These are phyloP conservation scores for Linnemannia schmuckeri DNA, from an alignment of 192 early-diverging fungal genomes.

Conservation along the genomic window DNA sequence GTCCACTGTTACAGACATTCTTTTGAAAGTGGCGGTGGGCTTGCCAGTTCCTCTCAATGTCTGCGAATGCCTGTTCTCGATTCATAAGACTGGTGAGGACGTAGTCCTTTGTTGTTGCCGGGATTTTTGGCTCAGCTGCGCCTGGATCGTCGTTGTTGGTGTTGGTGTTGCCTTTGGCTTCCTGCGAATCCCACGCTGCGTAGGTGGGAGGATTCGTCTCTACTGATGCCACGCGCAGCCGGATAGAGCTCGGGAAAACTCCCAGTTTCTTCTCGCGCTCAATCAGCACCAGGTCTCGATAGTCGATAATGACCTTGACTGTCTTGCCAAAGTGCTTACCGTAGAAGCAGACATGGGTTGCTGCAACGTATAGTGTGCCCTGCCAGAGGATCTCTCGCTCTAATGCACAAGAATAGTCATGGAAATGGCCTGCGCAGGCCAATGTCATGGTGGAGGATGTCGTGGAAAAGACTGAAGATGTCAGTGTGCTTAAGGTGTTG, in stretches of 20 bases:
- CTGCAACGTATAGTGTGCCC: constrained; percentile 65
- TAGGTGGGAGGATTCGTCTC: constrained; percentile 4
- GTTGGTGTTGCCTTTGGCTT: background rate
- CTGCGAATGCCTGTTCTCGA: constrained; percentile 60
- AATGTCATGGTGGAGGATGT: background rate
- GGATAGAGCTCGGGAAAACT: constrained; percentile 68
- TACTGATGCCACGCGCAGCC: constrained; percentile 34
- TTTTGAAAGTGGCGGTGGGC: constrained; percentile 13
- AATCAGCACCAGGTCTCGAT: constrained; percentile 55
- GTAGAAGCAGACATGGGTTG: constrained; percentile 65
- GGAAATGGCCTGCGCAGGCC: constrained; percentile 29
- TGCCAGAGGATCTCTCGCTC: constrained; percentile 71
- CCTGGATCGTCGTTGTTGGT: background rate
- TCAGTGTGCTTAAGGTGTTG: constrained; percentile 8
- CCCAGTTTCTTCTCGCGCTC: constrained; percentile 67
- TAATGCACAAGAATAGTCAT: constrained; percentile 61
- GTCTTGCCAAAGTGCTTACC: constrained; percentile 67
- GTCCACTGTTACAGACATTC: background rate
- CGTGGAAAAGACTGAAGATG: constrained; percentile 1
- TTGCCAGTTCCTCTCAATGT: constrained; percentile 45
- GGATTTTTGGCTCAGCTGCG: background rate
- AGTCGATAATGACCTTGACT: constrained; percentile 61
- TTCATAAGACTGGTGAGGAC: constrained; percentile 65
- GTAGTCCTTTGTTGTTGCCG: constrained; percentile 47
- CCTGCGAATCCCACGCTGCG: background rate